Conservation (phyloP, 495 filamentous ascomycete species). For the Aspergillus cristatus region DNA sequence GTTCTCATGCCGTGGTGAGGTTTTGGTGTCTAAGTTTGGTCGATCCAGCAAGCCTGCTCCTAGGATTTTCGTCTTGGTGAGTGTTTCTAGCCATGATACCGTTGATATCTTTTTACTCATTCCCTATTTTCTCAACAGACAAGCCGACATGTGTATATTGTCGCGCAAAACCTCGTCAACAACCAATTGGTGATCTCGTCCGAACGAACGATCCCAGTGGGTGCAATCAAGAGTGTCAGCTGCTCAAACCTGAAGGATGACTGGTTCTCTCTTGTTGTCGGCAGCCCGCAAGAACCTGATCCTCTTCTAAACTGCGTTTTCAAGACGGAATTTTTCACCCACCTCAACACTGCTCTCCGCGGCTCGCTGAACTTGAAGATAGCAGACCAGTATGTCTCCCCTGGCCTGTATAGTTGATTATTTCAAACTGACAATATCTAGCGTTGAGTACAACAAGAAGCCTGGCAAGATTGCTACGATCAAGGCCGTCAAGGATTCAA, state of each 20-base stretch:
- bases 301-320: slow-evolving; percentile 85
- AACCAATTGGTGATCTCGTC: slow-evolving; percentile 69
- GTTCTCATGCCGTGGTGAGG: slow-evolving; percentile 85
- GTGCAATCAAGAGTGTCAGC: slow-evolving; percentile 78
- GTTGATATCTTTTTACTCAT: no score
- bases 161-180: slow-evolving; percentile 75
- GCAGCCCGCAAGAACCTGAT: slow-evolving; percentile 82
- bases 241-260: slow-evolving; percentile 77
- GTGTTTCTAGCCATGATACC: slow-evolving; percentile 9
- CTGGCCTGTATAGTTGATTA: slow-evolving; percentile 2
- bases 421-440: slow-evolving; percentile 21
- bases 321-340: slow-evolving; percentile 96
- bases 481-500: slow-evolving; percentile 82
- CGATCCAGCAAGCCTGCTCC: slow-evolving; percentile 88
- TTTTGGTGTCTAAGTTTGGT: slow-evolving; percentile 88
- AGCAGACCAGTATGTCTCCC: slow-evolving; percentile 46
- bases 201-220: slow-evolving; percentile 73
- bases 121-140: slow-evolving; percentile 50
- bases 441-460: slow-evolving; percentile 96
- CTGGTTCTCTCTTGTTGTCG: slow-evolving; percentile 89
- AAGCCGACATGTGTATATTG: slow-evolving; percentile 73
- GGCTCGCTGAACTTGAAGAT: slow-evolving; percentile 78
- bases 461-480: slow-evolving; percentile 82
- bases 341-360: slow-evolving; percentile 64
- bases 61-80: slow-evolving; percentile 68